phyloP scores from a whole-genome alignment of 108 stramenopile genomes.

The Discostella stelligeroides region DNA sequence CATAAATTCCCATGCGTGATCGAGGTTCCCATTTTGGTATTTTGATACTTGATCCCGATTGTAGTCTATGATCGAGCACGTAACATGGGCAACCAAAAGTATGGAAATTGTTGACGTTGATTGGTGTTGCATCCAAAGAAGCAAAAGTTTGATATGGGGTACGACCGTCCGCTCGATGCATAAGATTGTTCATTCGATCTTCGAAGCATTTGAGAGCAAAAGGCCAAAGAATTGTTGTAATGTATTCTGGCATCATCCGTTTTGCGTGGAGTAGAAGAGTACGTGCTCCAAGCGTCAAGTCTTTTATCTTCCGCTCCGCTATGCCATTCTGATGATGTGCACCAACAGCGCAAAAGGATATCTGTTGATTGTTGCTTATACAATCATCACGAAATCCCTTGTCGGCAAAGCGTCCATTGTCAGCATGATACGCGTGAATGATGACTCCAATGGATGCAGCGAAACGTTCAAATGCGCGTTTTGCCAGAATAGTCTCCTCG shows the following conservation, averaged over 20 bases:
- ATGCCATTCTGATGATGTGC: no score
- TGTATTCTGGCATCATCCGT: slow-evolving; percentile 10
- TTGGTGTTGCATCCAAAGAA: background rate
- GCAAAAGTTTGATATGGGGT: background rate
- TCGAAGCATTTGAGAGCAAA: slow-evolving; percentile 49
- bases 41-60: no score
- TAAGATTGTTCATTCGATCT: slow-evolving; percentile 40
- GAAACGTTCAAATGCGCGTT: slow-evolving; percentile 22
- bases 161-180: slow-evolving; percentile 11
- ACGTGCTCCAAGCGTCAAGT: slow-evolving; percentile 15
- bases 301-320: no score
- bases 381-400: slow-evolving; percentile 12
- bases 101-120: slow-evolving; percentile 21
- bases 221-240: slow-evolving; percentile 33
- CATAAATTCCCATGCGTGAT: no score
- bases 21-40: no score
- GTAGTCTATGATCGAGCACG: slow-evolving; percentile 23
- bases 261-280: slow-evolving; percentile 22
- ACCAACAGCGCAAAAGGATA: slow-evolving; percentile 25
- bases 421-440: slow-evolving; percentile 38
- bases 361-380: slow-evolving; percentile 9
- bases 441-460: slow-evolving; percentile 18
- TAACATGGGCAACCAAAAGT: slow-evolving; percentile 24
- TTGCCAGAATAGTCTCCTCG: slow-evolving; percentile 21
- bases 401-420: no score